Conservation (phyloP, 768 basidiomycete genomes). For the Leccinum arenicola region DNA sequence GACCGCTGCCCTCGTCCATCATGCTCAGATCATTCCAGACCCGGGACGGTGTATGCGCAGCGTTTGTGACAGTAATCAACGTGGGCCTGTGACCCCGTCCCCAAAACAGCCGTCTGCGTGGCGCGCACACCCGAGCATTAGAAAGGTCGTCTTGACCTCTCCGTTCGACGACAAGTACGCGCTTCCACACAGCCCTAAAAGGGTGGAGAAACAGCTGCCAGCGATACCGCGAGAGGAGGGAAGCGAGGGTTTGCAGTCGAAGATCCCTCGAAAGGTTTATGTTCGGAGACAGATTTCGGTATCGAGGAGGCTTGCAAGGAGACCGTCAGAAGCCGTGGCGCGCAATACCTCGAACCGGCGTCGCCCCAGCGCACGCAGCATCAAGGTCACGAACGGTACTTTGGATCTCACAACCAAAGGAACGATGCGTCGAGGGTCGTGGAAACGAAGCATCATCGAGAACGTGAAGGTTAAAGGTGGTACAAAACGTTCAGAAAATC, state of each 20-base stretch:
- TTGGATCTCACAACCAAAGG: conserved; percentile 15
- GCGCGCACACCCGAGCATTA: no score
- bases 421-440: conserved; percentile 24
- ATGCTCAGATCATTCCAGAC: no score
- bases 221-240: conserved; percentile 7
- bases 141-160: conserved; percentile 12
- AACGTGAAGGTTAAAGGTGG: conserved; percentile 16
- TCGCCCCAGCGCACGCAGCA: conserved; percentile 15
- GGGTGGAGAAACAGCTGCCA: conserved; percentile 16
- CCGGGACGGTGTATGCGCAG: no score
- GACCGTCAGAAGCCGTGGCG: background rate
- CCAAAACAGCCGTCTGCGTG: no score
- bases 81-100: no score
- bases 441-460: conserved; percentile 23
- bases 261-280: conserved; percentile 21
- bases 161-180: conserved; percentile 27
- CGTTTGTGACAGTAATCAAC: no score
- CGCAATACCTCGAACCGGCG: conserved; percentile 15
- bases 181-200: conserved; percentile 3
- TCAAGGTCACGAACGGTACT: conserved; percentile 8
- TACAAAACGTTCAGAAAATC: conserved; percentile 77
- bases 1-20: no score
- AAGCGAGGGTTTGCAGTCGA: conserved; percentile 9
- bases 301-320: conserved; percentile 8
- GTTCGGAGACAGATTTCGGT: conserved; percentile 17